Evolutionary conservation across 1,284 basidiomycete species (phyloP).

Genomic region (Vanrija pseudolonga): DNA sequence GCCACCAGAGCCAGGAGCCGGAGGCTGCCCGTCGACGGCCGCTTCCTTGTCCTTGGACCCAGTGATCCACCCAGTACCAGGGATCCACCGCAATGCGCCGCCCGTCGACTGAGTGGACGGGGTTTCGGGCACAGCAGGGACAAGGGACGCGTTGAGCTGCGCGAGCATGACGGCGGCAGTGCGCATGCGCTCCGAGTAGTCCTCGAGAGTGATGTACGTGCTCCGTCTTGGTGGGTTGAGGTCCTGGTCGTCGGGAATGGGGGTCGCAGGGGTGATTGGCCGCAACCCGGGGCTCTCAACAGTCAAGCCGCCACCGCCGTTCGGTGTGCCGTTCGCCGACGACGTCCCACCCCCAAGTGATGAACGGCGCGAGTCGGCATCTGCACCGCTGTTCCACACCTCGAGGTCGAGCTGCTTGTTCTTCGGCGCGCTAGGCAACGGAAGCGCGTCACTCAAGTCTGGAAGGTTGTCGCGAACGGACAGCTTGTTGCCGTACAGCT

Average conservation of each 20-base stretch:
- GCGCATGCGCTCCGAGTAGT: constrained; percentile 96
- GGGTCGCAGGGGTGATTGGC: constrained; percentile 2
- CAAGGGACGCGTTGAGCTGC: constrained; percentile 82
- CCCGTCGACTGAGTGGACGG: constrained; percentile 22
- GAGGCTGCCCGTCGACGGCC: constrained; percentile 1
- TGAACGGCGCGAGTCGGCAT: constrained; percentile 22
- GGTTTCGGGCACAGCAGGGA: constrained; percentile 52
- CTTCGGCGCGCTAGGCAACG: constrained; percentile 73
- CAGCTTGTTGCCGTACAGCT: constrained; percentile 75
- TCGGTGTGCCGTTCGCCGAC: not conserved
- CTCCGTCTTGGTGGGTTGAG: constrained; percentile 18
- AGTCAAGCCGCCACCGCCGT: not conserved
- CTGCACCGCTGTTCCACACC: constrained; percentile 57
- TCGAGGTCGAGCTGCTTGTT: constrained; percentile 82
- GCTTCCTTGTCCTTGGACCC: constrained; percentile 27
- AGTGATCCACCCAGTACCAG: constrained; percentile 61
- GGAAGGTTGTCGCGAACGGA: constrained; percentile 65
- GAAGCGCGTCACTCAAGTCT: constrained; percentile 73
- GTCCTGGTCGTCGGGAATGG: constrained; percentile 2
- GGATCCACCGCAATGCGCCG: constrained; percentile 58
- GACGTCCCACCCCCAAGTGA: constrained; percentile 11
- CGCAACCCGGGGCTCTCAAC: not conserved
- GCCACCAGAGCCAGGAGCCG: constrained; percentile 16
- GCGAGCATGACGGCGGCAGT: constrained; percentile 98
- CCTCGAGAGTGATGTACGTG: constrained; percentile 63